phyloP scores from a whole-genome alignment of 2,329 filamentous ascomycete genomes.

The Microascus cirrosus region DNA sequence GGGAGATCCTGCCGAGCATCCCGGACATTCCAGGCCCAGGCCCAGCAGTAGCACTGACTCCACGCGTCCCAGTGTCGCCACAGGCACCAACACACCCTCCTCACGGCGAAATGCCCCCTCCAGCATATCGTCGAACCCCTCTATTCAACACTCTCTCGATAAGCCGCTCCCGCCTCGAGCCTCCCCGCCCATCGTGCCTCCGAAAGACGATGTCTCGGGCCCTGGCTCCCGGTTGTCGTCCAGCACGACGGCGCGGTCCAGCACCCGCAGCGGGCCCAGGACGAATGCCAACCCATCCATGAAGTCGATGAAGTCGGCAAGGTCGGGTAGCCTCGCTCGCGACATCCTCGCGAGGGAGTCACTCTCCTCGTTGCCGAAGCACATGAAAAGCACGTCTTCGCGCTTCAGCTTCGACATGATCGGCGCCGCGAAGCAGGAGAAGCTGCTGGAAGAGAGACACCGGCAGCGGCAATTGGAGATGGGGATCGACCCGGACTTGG shows the following conservation, averaged over 20 bases:
- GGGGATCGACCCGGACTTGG: constrained; percentile 24
- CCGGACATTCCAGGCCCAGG: background rate
- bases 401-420: constrained; percentile 77
- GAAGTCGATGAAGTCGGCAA: constrained; percentile 16
- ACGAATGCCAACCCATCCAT: constrained; percentile 2
- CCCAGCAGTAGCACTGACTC: constrained; percentile 1
- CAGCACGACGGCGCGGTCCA: background rate
- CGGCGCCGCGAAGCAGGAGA: constrained; percentile 56
- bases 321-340: constrained; percentile 42
- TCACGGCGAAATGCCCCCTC: constrained; percentile 10
- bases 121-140: constrained; percentile 18
- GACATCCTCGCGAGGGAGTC: constrained; percentile 34
- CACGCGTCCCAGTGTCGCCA: background rate
- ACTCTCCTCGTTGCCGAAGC: constrained; percentile 41
- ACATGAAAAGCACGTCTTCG: constrained; percentile 68
- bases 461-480: constrained; percentile 55
- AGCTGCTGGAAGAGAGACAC: constrained; percentile 62
- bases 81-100: background rate
- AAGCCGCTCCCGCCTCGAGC: constrained; percentile 14
- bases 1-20: background rate
- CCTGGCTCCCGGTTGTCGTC: background rate
- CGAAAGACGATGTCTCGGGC: constrained; percentile 2
- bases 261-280: background rate
- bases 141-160: constrained; percentile 15
- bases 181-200: constrained; percentile 4